Percentiles rank a stretch among this genome's conserved stretches.
These are phyloP conservation scores for Aspergillus bridgeri DNA, from an alignment of 495 filamentous ascomycete species.

Conservation along the genomic window DNA sequence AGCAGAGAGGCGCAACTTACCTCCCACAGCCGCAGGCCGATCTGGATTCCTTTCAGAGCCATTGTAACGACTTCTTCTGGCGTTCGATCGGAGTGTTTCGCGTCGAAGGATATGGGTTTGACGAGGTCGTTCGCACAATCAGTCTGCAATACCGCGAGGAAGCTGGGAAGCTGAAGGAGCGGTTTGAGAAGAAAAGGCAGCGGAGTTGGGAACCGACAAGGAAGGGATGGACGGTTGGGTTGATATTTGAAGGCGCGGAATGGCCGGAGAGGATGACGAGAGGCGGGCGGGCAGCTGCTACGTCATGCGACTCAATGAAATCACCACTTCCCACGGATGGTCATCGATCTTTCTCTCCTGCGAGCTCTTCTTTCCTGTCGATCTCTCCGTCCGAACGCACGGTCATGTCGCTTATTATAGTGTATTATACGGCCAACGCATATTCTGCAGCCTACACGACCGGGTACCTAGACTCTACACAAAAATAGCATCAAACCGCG, in stretches of 20 bases:
- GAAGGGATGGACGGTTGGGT: conserved; percentile 17
- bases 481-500: background rate
- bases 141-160: background rate
- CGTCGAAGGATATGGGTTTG: background rate
- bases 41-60: conserved; percentile 27
- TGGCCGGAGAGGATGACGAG: conserved; percentile 37
- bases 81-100: background rate
- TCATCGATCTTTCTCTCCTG: background rate
- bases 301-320: conserved; percentile 36
- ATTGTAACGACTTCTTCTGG: conserved; percentile 20
- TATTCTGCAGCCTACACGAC: background rate
- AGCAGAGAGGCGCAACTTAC: conserved; percentile 18
- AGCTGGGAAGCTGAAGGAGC: background rate
- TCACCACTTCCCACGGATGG: conserved; percentile 13
- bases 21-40: conserved; percentile 40
- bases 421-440: too few relatives aligned
- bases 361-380: too few relatives aligned
- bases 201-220: conserved; percentile 11
- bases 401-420: too few relatives aligned
- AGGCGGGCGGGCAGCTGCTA: conserved; percentile 23
- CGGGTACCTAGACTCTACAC: too few relatives aligned
- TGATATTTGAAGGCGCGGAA: conserved; percentile 29
- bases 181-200: background rate
- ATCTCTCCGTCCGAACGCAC: too few relatives aligned
- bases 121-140: background rate